Percentiles rank a stretch among this genome's conserved stretches.
Conservation (phyloP, 2,329 filamentous ascomycete species). For the Cytospora paraplurivora region DNA sequence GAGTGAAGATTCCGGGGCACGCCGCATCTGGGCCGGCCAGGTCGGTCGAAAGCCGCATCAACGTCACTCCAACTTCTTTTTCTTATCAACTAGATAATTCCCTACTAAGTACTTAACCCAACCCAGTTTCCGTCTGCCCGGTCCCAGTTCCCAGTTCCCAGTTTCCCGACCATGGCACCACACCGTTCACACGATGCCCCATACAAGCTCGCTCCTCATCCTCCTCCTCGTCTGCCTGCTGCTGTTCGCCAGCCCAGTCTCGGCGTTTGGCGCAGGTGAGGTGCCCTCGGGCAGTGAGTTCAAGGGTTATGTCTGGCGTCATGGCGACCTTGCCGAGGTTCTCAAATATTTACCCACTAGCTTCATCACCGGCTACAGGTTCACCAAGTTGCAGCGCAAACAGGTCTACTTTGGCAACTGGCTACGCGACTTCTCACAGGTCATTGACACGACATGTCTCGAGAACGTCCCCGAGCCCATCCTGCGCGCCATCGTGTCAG, state of each 20-base stretch:
- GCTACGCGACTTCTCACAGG: constrained; percentile 53
- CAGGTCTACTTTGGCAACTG: constrained; percentile 38
- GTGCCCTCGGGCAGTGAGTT: constrained; percentile 42
- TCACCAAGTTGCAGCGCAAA: constrained; percentile 43
- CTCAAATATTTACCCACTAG: constrained; percentile 41
- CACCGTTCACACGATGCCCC: constrained; percentile 20
- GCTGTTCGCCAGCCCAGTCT: constrained; percentile 36
- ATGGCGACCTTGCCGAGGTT: constrained; percentile 44
- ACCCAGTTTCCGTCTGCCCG: background rate
- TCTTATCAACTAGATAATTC: background rate
- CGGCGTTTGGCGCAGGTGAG: constrained; percentile 44
- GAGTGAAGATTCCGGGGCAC: background rate
- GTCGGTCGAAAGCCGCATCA: background rate
- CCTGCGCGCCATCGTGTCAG: constrained; percentile 56
- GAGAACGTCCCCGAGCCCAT: constrained; percentile 55
- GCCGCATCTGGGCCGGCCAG: background rate
- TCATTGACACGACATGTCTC: constrained; percentile 56
- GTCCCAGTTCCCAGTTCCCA: background rate
- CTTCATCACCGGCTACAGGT: constrained; percentile 43
- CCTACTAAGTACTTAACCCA: too few species aligned
- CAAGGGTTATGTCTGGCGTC: constrained; percentile 45
- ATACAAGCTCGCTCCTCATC: constrained; percentile 8
- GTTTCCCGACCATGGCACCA: background rate
- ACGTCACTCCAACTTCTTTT: background rate
- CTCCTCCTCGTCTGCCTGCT: constrained; percentile 29